Percentiles rank a stretch among this genome's conserved stretches.
Conservation (phyloP, 352 stramenopile genomes). For the Pythium insidiosum region DNA sequence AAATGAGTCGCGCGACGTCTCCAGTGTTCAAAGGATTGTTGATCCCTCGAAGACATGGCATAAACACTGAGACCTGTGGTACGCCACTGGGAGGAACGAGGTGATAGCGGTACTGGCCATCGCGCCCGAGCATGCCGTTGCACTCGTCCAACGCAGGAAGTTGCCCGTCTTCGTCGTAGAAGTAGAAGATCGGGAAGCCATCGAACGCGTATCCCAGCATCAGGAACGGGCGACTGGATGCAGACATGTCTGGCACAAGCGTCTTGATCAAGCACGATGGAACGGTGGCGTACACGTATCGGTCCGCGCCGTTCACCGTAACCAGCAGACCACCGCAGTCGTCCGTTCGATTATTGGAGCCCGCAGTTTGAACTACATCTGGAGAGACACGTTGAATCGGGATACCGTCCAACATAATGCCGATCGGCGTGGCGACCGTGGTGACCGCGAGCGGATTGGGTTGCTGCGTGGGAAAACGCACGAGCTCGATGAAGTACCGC, state of each 20-base stretch:
- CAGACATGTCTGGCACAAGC: constrained; percentile 2
- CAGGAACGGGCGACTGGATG: constrained; percentile 11
- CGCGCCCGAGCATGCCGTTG: constrained; percentile 25
- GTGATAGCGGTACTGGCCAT: constrained; percentile 56
- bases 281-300: constrained; percentile 40
- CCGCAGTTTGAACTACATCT: no score
- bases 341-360: no score
- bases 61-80: constrained; percentile 17
- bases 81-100: no score
- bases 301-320: constrained; percentile 26
- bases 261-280: constrained; percentile 32
- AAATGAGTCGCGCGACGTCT: constrained; percentile 8
- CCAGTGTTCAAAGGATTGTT: constrained; percentile 9
- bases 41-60: constrained; percentile 51
- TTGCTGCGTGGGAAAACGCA: constrained; percentile 33
- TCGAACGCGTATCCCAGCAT: constrained; percentile 56
- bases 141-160: constrained; percentile 49
- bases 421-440: constrained; percentile 21
- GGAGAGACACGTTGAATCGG: no score
- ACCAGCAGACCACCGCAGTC: no score
- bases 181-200: constrained; percentile 46
- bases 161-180: constrained; percentile 33
- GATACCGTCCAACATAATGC: constrained; percentile 57
- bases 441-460: constrained; percentile 18
- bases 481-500: constrained; percentile 52